Conservation (phyloP, 2,329 filamentous ascomycete species). For the Teratosphaeria zuluensis region DNA sequence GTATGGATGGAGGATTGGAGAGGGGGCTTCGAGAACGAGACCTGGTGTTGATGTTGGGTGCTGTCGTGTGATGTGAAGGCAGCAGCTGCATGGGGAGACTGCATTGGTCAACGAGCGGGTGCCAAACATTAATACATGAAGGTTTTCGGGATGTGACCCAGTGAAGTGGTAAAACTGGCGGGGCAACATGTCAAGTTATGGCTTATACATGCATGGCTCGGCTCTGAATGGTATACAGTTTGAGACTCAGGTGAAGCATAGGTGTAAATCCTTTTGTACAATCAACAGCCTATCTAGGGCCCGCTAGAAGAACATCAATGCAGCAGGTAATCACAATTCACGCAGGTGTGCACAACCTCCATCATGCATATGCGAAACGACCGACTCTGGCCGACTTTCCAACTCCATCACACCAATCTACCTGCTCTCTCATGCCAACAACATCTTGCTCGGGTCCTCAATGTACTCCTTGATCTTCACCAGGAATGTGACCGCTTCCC, state of each 20-base stretch:
- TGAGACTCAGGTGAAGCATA: neutral
- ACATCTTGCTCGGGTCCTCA: slow-evolving; percentile 88
- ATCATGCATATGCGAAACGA: neutral
- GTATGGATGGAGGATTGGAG: slow-evolving; percentile 19
- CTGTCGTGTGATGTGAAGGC: slow-evolving; percentile 10
- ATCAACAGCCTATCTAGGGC: neutral
- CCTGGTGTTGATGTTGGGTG: slow-evolving; percentile 16
- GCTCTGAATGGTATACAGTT: neutral
- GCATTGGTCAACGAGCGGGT: neutral
- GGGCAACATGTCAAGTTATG: neutral
- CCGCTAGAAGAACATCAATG: slow-evolving; percentile 1
- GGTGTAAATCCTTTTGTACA: neutral
- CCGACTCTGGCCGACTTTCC: neutral
- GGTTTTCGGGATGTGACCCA: neutral
- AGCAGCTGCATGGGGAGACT: neutral
- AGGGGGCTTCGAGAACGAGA: slow-evolving; percentile 13
- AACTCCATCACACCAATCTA: neutral
- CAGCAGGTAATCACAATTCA: neutral
- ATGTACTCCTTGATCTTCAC: slow-evolving; percentile 93
- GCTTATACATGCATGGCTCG: neutral
- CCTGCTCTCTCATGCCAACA: slow-evolving; percentile 39
- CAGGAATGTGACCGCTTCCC: slow-evolving; percentile 91
- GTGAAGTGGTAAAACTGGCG: neutral
- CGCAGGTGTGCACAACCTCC: neutral
- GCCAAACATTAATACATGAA: neutral